A percentile compares a stretch with the other conserved stretches of the same genome.
Conservation (phyloP, 2,329 filamentous ascomycete species). For the Xylariaceae sp. region DNA sequence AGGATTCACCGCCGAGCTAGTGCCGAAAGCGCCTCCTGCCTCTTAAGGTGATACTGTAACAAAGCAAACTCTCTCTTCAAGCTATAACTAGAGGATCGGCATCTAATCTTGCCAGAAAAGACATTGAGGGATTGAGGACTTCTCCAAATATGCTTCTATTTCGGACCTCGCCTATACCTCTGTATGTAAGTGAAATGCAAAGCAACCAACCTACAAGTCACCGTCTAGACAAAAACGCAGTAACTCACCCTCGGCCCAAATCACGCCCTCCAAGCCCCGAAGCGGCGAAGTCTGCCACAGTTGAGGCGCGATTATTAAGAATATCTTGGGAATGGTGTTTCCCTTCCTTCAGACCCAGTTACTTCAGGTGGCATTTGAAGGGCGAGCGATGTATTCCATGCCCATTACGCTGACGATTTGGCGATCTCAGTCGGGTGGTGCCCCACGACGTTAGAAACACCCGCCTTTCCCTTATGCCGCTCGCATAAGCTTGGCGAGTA, state of each 20-base stretch:
- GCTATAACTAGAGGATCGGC: constrained; percentile 23
- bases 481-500: not conserved
- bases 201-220: not conserved
- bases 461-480: not conserved
- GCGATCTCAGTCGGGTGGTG: not conserved
- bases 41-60: constrained; percentile 9
- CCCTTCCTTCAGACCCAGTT: not conserved
- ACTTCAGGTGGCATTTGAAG: not conserved
- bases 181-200: not conserved
- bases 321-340: not conserved
- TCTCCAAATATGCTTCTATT: constrained; percentile 1
- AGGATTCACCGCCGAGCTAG: constrained; percentile 24
- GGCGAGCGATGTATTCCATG: not conserved
- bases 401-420: not conserved
- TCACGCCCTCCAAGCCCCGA: not conserved
- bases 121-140: not conserved
- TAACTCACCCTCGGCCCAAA: not conserved
- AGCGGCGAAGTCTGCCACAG: not conserved
- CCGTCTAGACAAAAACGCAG: not conserved
- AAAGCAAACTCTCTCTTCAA: not conserved
- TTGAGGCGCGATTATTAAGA: not conserved
- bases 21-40: constrained; percentile 23
- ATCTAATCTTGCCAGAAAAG: constrained; percentile 12
- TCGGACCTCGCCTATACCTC: not conserved
- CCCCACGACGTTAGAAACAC: not conserved